Percentiles rank a stretch among this genome's conserved stretches.
Evolutionary conservation across 345 rosid genomes (phyloP).

Genomic region (Salix suchowensis): DNA sequence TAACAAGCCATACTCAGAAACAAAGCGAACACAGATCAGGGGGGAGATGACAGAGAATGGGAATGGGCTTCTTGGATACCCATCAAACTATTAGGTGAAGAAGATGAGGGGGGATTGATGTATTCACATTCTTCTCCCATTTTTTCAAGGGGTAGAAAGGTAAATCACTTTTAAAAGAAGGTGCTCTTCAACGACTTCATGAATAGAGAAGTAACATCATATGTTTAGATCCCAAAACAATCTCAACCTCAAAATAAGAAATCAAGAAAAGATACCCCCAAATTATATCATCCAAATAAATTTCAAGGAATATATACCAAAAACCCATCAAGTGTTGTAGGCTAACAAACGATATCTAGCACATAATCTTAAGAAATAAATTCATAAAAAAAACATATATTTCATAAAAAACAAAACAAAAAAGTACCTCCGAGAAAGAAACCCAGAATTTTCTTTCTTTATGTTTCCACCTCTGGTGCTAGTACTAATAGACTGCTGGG

Average conservation of each 20-base stretch:
- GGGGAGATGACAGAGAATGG: not conserved
- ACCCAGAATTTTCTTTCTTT: constrained; percentile 36
- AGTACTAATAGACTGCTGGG: not conserved
- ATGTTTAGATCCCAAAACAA: constrained; percentile 3
- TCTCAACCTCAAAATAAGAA: not conserved
- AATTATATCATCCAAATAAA: not conserved
- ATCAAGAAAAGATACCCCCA: not conserved
- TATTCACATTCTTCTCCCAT: not conserved
- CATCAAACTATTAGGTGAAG: not conserved
- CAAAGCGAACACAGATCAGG: not conserved
- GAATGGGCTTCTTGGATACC: constrained; percentile 2
- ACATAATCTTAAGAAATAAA: not conserved
- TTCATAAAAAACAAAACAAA: not conserved
- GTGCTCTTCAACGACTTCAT: constrained; percentile 9
- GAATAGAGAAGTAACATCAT: constrained; percentile 10
- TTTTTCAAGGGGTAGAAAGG: constrained; percentile 22
- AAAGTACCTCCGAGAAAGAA: constrained; percentile 38
- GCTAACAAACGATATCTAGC: not conserved
- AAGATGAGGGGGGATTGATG: constrained; percentile 1
- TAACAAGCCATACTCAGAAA: not conserved
- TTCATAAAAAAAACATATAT: not conserved
- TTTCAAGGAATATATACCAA: not conserved
- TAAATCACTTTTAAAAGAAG: constrained; percentile 5
- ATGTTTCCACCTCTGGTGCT: constrained; percentile 16
- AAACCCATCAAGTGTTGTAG: not conserved